These are phyloP conservation scores for Sarcodon sp. DNA, from an alignment of 768 basidiomycete species.

Conservation along the genomic window DNA sequence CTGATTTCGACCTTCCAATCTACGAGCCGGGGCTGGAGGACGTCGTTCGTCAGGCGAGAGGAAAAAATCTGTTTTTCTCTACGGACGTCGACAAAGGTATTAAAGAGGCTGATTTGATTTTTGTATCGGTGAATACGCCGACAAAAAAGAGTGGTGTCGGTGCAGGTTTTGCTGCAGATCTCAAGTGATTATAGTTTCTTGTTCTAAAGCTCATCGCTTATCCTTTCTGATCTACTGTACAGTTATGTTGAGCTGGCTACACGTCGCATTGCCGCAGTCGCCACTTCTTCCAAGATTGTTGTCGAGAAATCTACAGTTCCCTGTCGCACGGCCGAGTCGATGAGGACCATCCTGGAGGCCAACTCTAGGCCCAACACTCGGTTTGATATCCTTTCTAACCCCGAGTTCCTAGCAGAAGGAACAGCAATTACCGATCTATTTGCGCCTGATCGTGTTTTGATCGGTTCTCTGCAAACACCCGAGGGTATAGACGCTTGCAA, in stretches of 20 bases:
- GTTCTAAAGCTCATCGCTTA: neutral
- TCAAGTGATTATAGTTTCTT: conserved; percentile 57
- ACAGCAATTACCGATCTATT: conserved; percentile 89
- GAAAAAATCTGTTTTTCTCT: conserved; percentile 94
- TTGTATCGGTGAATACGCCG: conserved; percentile 97
- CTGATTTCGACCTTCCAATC: conserved; percentile 79
- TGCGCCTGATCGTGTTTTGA: conserved; percentile 88
- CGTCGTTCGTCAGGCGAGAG: conserved; percentile 79
- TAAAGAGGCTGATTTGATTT: conserved; percentile 92
- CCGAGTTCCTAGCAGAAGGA: conserved; percentile 97
- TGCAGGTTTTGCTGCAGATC: conserved; percentile 95
- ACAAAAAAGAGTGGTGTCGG: conserved; percentile 98
- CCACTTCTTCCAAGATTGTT: conserved; percentile 89
- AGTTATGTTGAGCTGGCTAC: conserved; percentile 98
- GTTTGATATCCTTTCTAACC: conserved; percentile 98
- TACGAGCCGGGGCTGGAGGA: conserved; percentile 95
- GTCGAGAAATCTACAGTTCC: conserved; percentile 99
- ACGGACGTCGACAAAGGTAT: conserved; percentile 92
- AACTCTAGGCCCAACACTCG: conserved; percentile 86
- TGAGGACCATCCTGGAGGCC: conserved; percentile 98
- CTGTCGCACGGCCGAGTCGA: conserved; percentile 96
- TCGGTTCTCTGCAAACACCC: conserved; percentile 85
- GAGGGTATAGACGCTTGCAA: conserved; percentile 77
- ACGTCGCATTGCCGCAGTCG: conserved; percentile 87
- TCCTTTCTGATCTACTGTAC: conserved; percentile 1